Evolutionary conservation across 129 eudicot genomes (phyloP).

Genomic region (Glebionis coronaria): DNA sequence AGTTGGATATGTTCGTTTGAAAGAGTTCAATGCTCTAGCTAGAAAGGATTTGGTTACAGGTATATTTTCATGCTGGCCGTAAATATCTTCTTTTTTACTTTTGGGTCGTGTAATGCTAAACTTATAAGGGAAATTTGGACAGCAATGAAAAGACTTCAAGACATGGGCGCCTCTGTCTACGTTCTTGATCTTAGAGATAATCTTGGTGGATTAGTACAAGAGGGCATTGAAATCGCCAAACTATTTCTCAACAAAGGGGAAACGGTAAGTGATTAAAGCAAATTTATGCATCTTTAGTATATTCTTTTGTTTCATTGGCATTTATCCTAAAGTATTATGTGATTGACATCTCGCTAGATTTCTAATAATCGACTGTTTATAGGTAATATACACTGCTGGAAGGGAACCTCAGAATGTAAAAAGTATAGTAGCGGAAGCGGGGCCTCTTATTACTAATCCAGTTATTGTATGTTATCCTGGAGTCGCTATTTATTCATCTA

Average conservation of each 20-base stretch:
- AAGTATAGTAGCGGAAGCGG: slow-evolving; percentile 60
- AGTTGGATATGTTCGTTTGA: slow-evolving; percentile 86
- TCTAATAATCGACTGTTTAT: slow-evolving; percentile 27
- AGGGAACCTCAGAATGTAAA: slow-evolving; percentile 70
- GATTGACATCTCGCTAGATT: background rate
- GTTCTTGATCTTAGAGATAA: slow-evolving; percentile 95
- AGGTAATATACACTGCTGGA: slow-evolving; percentile 93
- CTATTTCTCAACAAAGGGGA: slow-evolving; percentile 76
- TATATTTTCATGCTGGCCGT: slow-evolving; percentile 15
- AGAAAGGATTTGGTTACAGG: slow-evolving; percentile 91
- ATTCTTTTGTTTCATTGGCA: background rate
- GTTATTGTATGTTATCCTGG: slow-evolving; percentile 52
- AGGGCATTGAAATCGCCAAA: slow-evolving; percentile 94
- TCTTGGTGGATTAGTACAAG: slow-evolving; percentile 95
- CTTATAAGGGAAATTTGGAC: slow-evolving; percentile 21
- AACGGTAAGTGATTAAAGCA: slow-evolving; percentile 45
- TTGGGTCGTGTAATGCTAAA: slow-evolving; percentile 1
- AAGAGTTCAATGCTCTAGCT: slow-evolving; percentile 94
- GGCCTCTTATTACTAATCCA: slow-evolving; percentile 74
- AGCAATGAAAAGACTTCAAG: slow-evolving; percentile 95
- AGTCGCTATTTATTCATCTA: too few species aligned
- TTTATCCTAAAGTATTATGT: background rate
- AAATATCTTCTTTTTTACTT: background rate
- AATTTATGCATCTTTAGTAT: background rate
- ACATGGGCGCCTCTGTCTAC: slow-evolving; percentile 70